Conservation (phyloP, 2,329 filamentous ascomycete species). For the Pseudocercospora fijiensis region DNA sequence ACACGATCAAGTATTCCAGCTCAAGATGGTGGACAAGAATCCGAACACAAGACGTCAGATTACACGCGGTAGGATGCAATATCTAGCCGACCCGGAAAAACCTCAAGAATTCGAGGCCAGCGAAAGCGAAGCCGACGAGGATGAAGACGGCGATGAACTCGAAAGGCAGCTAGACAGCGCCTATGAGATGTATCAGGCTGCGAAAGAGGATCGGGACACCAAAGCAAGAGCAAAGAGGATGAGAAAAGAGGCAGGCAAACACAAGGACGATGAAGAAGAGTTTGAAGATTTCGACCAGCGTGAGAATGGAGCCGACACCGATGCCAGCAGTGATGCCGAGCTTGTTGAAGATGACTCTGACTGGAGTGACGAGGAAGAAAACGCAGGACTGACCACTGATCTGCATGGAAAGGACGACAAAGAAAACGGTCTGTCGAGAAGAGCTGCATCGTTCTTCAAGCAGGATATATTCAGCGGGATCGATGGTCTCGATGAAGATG, state of each 20-base stretch:
- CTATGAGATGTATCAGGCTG: constrained; percentile 82
- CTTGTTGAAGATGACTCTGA: constrained; percentile 57
- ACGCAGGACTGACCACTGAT: constrained; percentile 57
- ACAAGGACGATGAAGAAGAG: constrained; percentile 70
- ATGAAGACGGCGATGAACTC: constrained; percentile 77
- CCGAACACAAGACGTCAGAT: constrained; percentile 65
- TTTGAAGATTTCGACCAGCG: constrained; percentile 77
- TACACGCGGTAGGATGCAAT: constrained; percentile 74
- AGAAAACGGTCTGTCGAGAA: constrained; percentile 67
- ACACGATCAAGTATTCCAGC: constrained; percentile 77
- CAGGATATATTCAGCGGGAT: constrained; percentile 92
- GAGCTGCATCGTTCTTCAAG: constrained; percentile 85
- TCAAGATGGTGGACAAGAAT: constrained; percentile 77
- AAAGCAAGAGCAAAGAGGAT: constrained; percentile 90
- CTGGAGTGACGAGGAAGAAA: constrained; percentile 49
- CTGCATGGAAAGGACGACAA: constrained; percentile 53
- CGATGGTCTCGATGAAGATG: constrained; percentile 56
- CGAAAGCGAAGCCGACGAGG: constrained; percentile 62
- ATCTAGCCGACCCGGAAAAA: constrained; percentile 56
- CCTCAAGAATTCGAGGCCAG: constrained; percentile 44
- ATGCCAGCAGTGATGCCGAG: constrained; percentile 55
- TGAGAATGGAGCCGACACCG: constrained; percentile 54
- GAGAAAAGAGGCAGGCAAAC: constrained; percentile 58
- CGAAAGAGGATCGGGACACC: constrained; percentile 74
- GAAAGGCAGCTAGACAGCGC: constrained; percentile 82